These are phyloP conservation scores for Astraeus odoratus DNA, from an alignment of 768 basidiomycete species.

Conservation along the genomic window DNA sequence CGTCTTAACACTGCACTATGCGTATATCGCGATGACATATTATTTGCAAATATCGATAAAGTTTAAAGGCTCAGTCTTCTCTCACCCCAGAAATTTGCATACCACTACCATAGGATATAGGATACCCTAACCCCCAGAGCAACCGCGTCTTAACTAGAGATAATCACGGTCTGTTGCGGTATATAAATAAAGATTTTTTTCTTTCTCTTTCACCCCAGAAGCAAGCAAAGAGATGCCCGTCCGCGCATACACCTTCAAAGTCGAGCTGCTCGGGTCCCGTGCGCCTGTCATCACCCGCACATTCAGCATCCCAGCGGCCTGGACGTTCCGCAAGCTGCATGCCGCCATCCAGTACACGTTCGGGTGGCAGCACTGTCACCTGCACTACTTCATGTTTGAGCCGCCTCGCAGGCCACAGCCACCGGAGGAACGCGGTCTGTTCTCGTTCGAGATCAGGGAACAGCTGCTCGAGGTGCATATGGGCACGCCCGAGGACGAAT, in stretches of 20 bases:
- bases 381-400: slow-evolving; percentile 14
- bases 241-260: slow-evolving; percentile 14
- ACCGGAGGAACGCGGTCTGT: background rate
- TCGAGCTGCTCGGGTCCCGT: slow-evolving; percentile 14
- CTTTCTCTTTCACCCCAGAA: too few species aligned
- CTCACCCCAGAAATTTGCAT: too few species aligned
- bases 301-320: slow-evolving; percentile 17
- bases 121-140: too few species aligned
- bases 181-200: too few species aligned
- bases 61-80: too few species aligned
- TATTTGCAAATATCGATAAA: too few species aligned
- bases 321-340: slow-evolving; percentile 15
- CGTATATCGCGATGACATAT: too few species aligned
- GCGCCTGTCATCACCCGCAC: slow-evolving; percentile 15
- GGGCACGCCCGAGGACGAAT: slow-evolving; percentile 1
- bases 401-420: background rate
- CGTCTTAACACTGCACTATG: too few species aligned
- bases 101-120: too few species aligned
- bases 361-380: slow-evolving; percentile 14
- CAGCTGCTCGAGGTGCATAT: slow-evolving; percentile 1
- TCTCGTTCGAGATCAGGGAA: background rate
- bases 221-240: slow-evolving; percentile 2
- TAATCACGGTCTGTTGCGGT: too few species aligned
- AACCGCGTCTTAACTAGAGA: too few species aligned
- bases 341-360: slow-evolving; percentile 17